Percentiles rank a stretch among this genome's conserved stretches.
phyloP scores from a whole-genome alignment of 768 basidiomycete species.

The Tricholoma matsutake region DNA sequence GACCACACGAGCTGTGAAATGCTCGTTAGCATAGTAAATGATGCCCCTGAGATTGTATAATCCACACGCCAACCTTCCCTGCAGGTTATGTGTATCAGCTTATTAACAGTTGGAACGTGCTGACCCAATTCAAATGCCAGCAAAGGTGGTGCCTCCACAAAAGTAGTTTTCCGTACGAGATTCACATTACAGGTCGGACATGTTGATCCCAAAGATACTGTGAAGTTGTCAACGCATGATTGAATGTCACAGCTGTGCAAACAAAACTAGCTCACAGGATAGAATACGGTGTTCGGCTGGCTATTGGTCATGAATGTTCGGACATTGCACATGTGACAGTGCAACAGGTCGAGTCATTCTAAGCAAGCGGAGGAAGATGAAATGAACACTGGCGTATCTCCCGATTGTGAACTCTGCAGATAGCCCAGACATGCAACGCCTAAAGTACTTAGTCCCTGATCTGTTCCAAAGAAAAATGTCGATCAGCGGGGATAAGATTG shows the following conservation, averaged over 20 bases:
- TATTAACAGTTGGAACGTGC: slow-evolving; percentile 1
- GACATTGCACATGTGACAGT: too few relatives aligned
- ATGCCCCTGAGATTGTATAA: slow-evolving; percentile 14
- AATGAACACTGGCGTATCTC: too few relatives aligned
- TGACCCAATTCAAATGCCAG: slow-evolving; percentile 5
- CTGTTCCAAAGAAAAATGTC: too few relatives aligned
- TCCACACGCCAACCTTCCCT: neutral
- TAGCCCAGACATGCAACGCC: too few relatives aligned
- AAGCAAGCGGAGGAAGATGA: too few relatives aligned
- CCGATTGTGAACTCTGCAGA: too few relatives aligned
- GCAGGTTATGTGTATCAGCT: neutral
- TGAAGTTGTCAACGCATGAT: neutral
- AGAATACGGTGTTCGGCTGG: neutral
- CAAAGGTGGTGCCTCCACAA: too few relatives aligned
- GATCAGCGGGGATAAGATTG: too few relatives aligned
- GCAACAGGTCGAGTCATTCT: too few relatives aligned
- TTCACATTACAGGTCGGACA: too few relatives aligned
- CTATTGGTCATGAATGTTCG: too few relatives aligned
- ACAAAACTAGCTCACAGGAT: neutral
- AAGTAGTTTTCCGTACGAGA: neutral
- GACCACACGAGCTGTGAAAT: slow-evolving; percentile 17
- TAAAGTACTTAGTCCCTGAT: too few relatives aligned
- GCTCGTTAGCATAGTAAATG: slow-evolving; percentile 18
- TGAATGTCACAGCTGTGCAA: neutral
- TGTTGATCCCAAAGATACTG: neutral